These are phyloP conservation scores for Phialophora chinensis DNA, from an alignment of 2,329 filamentous ascomycete genomes.

Conservation along the genomic window DNA sequence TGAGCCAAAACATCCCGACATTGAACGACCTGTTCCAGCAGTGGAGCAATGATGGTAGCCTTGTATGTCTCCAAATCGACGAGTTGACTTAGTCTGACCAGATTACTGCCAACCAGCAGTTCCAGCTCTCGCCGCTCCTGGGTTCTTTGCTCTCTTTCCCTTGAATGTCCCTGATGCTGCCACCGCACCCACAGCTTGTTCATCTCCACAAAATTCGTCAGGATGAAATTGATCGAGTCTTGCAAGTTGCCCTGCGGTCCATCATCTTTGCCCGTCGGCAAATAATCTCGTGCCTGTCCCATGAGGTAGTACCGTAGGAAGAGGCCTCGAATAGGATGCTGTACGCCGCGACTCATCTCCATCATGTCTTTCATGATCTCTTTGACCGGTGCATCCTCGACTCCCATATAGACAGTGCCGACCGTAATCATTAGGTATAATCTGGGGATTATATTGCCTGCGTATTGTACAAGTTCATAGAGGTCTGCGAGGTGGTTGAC, in stretches of 20 bases:
- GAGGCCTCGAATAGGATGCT: conserved; percentile 92
- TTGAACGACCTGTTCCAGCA: conserved; percentile 96
- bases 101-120: conserved; percentile 92
- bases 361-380: conserved; percentile 99
- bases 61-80: conserved; percentile 96
- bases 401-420: conserved; percentile 98
- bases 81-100: conserved; percentile 91
- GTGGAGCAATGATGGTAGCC: conserved; percentile 81
- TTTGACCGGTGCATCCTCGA: conserved; percentile 97
- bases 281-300: conserved; percentile 87
- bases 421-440: conserved; percentile 99
- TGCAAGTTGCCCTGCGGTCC: conserved; percentile 94
- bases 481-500: conserved; percentile 97
- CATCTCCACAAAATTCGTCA: conserved; percentile 99
- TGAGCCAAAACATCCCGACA: conserved; percentile 96
- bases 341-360: conserved; percentile 98
- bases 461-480: conserved; percentile 97
- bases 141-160: conserved; percentile 89
- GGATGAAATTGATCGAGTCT: conserved; percentile 95
- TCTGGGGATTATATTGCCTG: conserved; percentile 94
- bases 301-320: conserved; percentile 97
- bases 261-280: conserved; percentile 81
- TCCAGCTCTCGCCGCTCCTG: conserved; percentile 95
- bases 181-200: conserved; percentile 99
- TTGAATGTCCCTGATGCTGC: conserved; percentile 95